Evolutionary conservation across 78 protist genomes (phyloP).

Genomic region (Speleostelium caveatum): DNA sequence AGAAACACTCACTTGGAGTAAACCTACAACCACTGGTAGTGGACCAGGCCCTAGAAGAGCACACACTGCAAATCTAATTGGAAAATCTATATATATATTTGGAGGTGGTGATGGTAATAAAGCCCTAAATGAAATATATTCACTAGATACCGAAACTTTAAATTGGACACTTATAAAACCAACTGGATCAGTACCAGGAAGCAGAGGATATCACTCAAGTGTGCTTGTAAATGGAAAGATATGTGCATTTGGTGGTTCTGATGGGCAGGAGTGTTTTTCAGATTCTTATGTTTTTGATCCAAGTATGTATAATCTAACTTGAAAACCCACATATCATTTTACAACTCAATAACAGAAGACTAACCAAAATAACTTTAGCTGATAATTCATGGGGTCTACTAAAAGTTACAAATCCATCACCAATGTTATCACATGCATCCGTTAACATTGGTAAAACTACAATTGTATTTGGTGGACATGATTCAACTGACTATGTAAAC

Average conservation of each 20-base stretch:
- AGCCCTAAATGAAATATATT: conserved; percentile 64
- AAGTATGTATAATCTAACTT: not conserved
- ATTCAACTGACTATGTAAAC: conserved; percentile 54
- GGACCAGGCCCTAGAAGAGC: conserved; percentile 79
- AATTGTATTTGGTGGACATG: conserved; percentile 69
- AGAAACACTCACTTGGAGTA: conserved; percentile 69
- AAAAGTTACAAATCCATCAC: conserved; percentile 9
- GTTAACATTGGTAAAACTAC: conserved; percentile 39
- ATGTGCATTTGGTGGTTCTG: conserved; percentile 63
- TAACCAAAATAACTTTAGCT: not conserved
- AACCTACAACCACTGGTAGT: conserved; percentile 46
- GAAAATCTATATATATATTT: conserved; percentile 50
- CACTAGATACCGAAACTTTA: conserved; percentile 44
- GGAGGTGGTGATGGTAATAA: conserved; percentile 78
- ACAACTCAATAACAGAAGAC: not conserved
- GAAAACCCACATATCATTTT: not conserved
- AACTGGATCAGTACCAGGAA: conserved; percentile 38
- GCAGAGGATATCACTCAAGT: conserved; percentile 68
- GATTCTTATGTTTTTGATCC: conserved; percentile 50
- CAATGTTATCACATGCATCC: conserved; percentile 42
- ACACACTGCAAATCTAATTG: conserved; percentile 62
- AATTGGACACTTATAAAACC: conserved; percentile 42
- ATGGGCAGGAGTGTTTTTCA: conserved; percentile 62
- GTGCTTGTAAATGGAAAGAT: conserved; percentile 21
- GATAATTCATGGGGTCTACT: conserved; percentile 35